Evolutionary conservation across 2,329 filamentous ascomycete species (phyloP), one percentile per base, ranked within the genome.

Genomic region (Lasiodiplodia sp.): DNA sequence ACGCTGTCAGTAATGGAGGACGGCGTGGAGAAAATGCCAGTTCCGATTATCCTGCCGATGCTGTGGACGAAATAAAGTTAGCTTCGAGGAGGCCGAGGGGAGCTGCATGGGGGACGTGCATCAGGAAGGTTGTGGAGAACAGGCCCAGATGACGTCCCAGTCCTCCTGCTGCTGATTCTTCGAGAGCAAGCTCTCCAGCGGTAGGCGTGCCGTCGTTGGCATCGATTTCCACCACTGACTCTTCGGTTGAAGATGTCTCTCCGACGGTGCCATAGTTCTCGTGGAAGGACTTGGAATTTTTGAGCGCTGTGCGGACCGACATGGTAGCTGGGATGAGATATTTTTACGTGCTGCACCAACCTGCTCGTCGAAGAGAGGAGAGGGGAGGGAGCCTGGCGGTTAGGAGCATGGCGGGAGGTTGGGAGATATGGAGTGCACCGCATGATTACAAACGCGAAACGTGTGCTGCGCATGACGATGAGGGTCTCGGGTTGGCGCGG

Each of bases 11-110:
- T 83, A 62, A 93, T 91, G 4, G 89, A 85, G 0, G 88, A 90
- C 0, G 89, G 91, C 0, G 89, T 92, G 0, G 90, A 89, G 73
- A 92, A 93, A 71, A 93, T 91, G 31, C 90, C 90, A 73, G 86
- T 89, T 14, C 90, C 90, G 37, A 92, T 88, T 6, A 92, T 88
- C 14, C 89, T 85, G 8, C 66, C 66, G 28, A 68, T 68, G 11
- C 66, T 68, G 28, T 47, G 8, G 12, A 47, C 1, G 1, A 28
- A 28, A n/a, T 21, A 11, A 21, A 12, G 47, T 68, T 37, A 63
- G 56, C 34, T 28, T n/a, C 25, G 4, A 12, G n/a, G 23, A 14
- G 3, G 8, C 1, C 34, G 28, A 31, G 21, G 23, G 31, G 47
- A 44, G 47, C 10, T n/a, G 44, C 18, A 4, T 6, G 18, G 23